Percentiles rank a stretch among this genome's conserved stretches.
phyloP scores from a whole-genome alignment of 2,329 filamentous ascomycete species.

The Biscogniauxia mediterranea region DNA sequence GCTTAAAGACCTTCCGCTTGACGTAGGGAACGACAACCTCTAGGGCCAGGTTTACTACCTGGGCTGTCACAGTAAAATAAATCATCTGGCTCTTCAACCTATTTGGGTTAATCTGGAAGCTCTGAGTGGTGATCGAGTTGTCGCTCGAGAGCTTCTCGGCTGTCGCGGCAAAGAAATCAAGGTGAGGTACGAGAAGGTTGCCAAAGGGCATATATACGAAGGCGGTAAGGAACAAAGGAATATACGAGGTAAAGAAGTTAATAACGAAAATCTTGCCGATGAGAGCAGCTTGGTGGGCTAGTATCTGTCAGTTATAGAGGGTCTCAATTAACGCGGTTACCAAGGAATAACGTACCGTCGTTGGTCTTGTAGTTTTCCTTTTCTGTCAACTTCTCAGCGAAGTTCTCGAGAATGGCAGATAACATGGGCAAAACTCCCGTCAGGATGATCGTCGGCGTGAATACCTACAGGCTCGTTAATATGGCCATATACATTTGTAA shows the following conservation, averaged over 20 bases:
- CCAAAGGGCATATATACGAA: constrained; percentile 96
- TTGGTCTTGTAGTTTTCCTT: constrained; percentile 92
- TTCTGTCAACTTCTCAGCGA: constrained; percentile 75
- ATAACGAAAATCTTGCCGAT: constrained; percentile 93
- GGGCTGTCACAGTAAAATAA: constrained; percentile 92
- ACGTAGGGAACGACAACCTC: constrained; percentile 83
- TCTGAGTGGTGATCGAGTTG: constrained; percentile 61
- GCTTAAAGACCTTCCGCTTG: constrained; percentile 74
- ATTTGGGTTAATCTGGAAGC: constrained; percentile 79
- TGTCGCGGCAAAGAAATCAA: constrained; percentile 75
- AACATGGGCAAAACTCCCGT: constrained; percentile 78
- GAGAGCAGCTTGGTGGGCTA: constrained; percentile 76
- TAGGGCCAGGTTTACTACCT: constrained; percentile 81
- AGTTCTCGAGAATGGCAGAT: constrained; percentile 68
- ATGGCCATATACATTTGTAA: background rate
- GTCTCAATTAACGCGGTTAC: constrained; percentile 11
- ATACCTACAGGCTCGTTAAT: constrained; percentile 55
- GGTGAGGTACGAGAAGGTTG: constrained; percentile 75
- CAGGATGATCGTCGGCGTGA: constrained; percentile 85
- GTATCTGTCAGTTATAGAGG: constrained; percentile 7
- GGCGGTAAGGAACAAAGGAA: constrained; percentile 86
- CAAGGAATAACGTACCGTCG: constrained; percentile 47
- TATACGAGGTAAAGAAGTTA: constrained; percentile 95
- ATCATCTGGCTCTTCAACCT: constrained; percentile 89
- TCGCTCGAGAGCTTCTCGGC: constrained; percentile 76